Evolutionary conservation across 768 basidiomycete species (phyloP), one percentile per base, ranked within the genome.

Genomic region (Tylopilus balloui): DNA sequence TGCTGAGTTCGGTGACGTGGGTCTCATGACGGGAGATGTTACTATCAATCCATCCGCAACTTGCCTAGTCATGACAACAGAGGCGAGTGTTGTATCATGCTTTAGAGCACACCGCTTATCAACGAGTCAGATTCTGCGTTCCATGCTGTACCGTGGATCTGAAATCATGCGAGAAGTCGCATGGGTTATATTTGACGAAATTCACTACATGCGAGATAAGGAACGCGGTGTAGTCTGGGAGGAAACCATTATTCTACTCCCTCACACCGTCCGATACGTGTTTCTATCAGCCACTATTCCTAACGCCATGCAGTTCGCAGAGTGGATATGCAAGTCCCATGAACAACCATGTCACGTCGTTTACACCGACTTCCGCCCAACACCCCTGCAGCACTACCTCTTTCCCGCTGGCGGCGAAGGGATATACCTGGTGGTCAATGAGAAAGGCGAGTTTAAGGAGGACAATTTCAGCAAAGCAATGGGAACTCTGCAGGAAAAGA

Each of bases 121-220:
- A 12, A 27, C 13, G 7, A 27, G 19, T 24, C 54, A 98, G 93
- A 98, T 99, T 83, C 68, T 99, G 44, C 84, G 96, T 17, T 97
- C 94, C 5, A 99, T 99, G 95, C 73, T 99, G 23, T 99, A 99
- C 64, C 86, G 96, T 46, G 96, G 96, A 32, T 97, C 93, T 4
- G 96, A 99, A 72, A 87, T 99, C 57, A 94, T 98, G 88, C 89
- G 96, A 48, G 96, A 99, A 73, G 95, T 99, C n/a, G 93, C 94
- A 1, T 99, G 96, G 96, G 95, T 98, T 48, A 83, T 99, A 56
- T 99, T 98, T 67, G 96, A 99, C 65, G 96, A 99, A 71, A 96
- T 99, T 53, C 96, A 99, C 65, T 99, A 98, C 71, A 99, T 98
- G 96, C 86, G 96, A 52, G 96, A 98, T 74, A 92, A 92, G 62